A percentile compares a stretch with the other conserved stretches of the same genome.
These are phyloP conservation scores for Diaporthe capsici DNA, from an alignment of 2,329 filamentous ascomycete species.

Conservation along the genomic window DNA sequence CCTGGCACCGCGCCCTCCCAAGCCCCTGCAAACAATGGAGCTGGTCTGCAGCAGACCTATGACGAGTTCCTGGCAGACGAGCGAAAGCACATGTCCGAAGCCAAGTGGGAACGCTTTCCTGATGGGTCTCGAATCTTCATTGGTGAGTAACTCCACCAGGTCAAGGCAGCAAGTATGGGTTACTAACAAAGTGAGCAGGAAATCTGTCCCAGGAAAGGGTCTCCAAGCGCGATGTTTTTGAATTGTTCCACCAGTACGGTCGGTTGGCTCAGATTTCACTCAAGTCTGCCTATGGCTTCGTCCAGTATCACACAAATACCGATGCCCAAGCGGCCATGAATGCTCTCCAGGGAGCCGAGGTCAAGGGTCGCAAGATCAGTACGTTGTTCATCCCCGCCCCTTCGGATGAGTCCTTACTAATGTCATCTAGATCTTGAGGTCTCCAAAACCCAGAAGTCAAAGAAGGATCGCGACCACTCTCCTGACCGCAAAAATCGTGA, in stretches of 20 bases:
- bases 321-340: conserved; percentile 83
- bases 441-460: conserved; percentile 87
- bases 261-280: conserved; percentile 94
- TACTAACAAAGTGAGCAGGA: conserved; percentile 63
- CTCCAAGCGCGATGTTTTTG: conserved; percentile 93
- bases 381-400: conserved; percentile 58
- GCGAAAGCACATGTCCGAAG: conserved; percentile 81
- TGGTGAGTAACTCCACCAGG: conserved; percentile 65
- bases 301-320: conserved; percentile 86
- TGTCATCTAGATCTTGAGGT: conserved; percentile 81
- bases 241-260: conserved; percentile 88
- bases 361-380: conserved; percentile 95
- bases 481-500: conserved; percentile 66
- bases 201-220: conserved; percentile 95
- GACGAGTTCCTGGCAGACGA: conserved; percentile 82
- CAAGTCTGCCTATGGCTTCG: conserved; percentile 96
- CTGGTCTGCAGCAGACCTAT: conserved; percentile 72
- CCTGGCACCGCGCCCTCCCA: conserved; percentile 38
- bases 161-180: not conserved
- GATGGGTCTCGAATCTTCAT: conserved; percentile 84
- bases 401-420: conserved; percentile 47
- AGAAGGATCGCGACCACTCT: conserved; percentile 69
- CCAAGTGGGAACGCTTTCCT: conserved; percentile 86
- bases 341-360: conserved; percentile 82
- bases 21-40: conserved; percentile 30